Evolutionary conservation across 1,284 basidiomycete genomes (phyloP), one percentile per base, ranked within the genome.

Genomic region (Fistulina hepatica): DNA sequence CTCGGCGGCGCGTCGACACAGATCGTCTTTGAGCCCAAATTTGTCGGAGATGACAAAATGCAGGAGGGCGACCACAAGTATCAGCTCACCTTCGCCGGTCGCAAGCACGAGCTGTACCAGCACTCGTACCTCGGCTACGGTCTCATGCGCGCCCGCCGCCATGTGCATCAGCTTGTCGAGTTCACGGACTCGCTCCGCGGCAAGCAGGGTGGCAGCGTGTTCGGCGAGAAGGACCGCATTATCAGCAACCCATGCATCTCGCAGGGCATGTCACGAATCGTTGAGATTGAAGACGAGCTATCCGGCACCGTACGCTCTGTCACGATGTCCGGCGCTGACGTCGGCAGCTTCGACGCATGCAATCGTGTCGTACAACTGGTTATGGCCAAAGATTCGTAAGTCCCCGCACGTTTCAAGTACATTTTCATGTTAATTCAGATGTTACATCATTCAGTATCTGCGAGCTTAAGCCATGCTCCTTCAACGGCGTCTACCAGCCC

Each of bases 121-220:
- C 92, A 95, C 57, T 95, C 90, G 45, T 93, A 94, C 61, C 73
- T 98, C 36, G 93, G 93, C 7, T 98, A 94, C 58, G 95, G 94
- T 5, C 68, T 98, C 21, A 97, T 94, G 91, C 70, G 76, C 27
- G 94, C 92, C 20, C 65, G 94, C 42, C 66, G 72, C 58, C 79
- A 80, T 54, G 82, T 95, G 26, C 92, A 98, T 58, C 79, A 80
- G 50, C 65, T 98, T 35, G 82, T 97, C 21, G 81, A 88, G 12
- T 97, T 95, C 57, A 83, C 89, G 64, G 74, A 46, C 51, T 2
- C 20, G 39, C 1, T 35, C 36, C 2, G 44, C 42, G 1, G 44
- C 45, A 36, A 45, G 26, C 48, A 45, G 9, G 22, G 15, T 15
- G 30, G 38, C 37, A 48, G 49, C 34, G 42, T 35, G 40, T 39